Evolutionary conservation across 768 basidiomycete genomes (phyloP).

Genomic region (Pisolithus marmoratus): DNA sequence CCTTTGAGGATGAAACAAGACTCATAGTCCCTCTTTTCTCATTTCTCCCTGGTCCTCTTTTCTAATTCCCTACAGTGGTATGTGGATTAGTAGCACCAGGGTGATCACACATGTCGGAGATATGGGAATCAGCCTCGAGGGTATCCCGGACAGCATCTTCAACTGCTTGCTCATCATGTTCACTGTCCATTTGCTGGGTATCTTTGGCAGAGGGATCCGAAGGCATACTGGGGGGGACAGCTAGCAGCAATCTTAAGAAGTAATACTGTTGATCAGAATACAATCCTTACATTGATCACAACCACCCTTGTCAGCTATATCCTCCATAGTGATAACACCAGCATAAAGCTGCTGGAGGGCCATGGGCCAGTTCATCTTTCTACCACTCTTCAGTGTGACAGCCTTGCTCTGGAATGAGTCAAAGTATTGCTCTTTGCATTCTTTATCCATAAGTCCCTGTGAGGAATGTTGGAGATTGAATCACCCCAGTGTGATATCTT

Average conservation of each 20-base stretch:
- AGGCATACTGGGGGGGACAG: not conserved
- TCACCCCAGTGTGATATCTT: too few relatives aligned
- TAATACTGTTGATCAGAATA: not conserved
- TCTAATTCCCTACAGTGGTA: too few relatives aligned
- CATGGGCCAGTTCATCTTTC: not conserved
- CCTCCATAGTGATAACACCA: not conserved
- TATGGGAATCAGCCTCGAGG: not conserved
- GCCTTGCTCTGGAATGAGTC: not conserved
- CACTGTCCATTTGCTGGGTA: not conserved
- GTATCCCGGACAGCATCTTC: not conserved
- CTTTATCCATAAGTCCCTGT: not conserved
- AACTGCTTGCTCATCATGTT: not conserved
- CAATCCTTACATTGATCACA: not conserved
- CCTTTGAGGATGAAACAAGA: too few relatives aligned
- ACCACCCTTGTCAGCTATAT: not conserved
- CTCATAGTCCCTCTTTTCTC: too few relatives aligned
- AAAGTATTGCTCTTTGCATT: not conserved
- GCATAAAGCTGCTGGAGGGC: not conserved
- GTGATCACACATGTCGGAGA: not conserved
- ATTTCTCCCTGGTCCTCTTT: too few relatives aligned
- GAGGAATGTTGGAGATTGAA: too few relatives aligned
- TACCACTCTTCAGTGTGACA: not conserved
- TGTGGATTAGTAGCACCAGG: too few relatives aligned
- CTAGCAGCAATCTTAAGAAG: not conserved
- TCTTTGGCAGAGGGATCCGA: too few relatives aligned